Conservation (phyloP, 768 basidiomycete species). For the Leccinellum luteum region DNA sequence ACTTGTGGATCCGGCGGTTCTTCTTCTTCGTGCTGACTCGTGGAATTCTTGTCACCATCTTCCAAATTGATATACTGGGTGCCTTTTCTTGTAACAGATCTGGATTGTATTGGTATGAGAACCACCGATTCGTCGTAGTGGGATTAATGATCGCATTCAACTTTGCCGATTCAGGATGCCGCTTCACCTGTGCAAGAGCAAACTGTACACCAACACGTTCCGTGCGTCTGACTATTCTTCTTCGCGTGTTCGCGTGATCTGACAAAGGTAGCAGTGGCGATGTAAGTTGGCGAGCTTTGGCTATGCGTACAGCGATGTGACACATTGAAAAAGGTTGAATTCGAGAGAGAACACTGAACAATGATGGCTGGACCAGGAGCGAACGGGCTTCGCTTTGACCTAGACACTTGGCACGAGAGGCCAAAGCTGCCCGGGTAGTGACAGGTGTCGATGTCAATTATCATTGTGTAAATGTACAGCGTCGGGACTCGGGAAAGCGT, state of each 20-base stretch:
- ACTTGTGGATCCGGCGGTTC: slow-evolving; percentile 5
- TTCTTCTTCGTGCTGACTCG: slow-evolving; percentile 14
- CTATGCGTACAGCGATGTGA: not conserved
- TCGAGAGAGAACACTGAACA: slow-evolving; percentile 1
- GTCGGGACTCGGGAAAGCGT: not conserved
- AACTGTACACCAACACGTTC: slow-evolving; percentile 8
- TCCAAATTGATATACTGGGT: slow-evolving; percentile 3
- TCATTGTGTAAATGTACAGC: not conserved
- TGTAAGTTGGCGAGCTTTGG: slow-evolving; percentile 1
- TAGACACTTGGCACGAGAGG: not conserved
- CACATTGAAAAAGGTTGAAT: not conserved
- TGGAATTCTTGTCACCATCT: slow-evolving; percentile 15
- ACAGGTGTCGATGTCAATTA: not conserved
- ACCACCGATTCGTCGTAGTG: not conserved
- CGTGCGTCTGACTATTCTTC: not conserved
- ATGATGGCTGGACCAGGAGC: not conserved
- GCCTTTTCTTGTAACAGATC: not conserved
- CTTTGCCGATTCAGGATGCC: slow-evolving; percentile 4
- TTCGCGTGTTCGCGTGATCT: not conserved
- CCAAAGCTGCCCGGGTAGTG: not conserved
- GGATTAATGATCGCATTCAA: not conserved
- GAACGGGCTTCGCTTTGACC: not conserved
- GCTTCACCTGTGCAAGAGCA: slow-evolving; percentile 12
- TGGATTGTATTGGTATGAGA: slow-evolving; percentile 10
- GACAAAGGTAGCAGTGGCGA: slow-evolving; percentile 5